Base-by-base conservation (phyloP, 345 rosid species). In the Eucalyptus polyanthemos region DNA sequence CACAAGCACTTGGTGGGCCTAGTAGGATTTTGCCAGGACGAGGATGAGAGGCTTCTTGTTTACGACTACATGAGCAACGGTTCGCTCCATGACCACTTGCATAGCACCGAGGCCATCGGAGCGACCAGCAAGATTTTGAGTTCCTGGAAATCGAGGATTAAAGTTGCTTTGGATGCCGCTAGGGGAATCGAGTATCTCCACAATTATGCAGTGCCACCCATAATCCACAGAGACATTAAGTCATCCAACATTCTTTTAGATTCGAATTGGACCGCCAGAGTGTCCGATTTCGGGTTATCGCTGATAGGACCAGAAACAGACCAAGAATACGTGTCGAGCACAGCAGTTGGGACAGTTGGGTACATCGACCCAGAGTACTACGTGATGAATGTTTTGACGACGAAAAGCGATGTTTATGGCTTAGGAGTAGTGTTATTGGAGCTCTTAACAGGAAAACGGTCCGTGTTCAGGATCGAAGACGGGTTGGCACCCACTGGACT, bases 321-420 rank as follows among this genome's bases (percentile, higher is more conserved):
- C 88, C 91, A 91, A 80, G 92, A 90, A 31, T 86, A 85, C 81
- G 81, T 89, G 90, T 90, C 95, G 53, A 88, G 92, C 50, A 92
- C 89, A 89, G 95, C 95, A n/a, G 96, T 88, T 7, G 96, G 96
- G 15, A 95, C 97, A 9, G 93, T 94, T 45, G 97, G 97, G 86
- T 95, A 95, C 67, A 95, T 95, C 40, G 97, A 95, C 91, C 97
- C 97, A 1, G 97, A 95, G 90, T 95, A 95, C 91, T 95, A 93
- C 65, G 95, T 90, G 31, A 45, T 89, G 34, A 93, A 94, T 87
- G 92, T 92, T 6, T 50, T 94, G 83, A 94, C 96, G 14, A 85
- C 93, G 10, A 95, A 94, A 88, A 95, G 94, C 42, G 97, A 95
- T 67, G 91, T 95, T 22, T 95, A 95, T 86, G 94, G 97, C 12